A percentile compares a stretch with the other conserved stretches of the same genome.
Evolutionary conservation across 768 basidiomycete genomes (phyloP).

Genomic region (Harrya chromipes): DNA sequence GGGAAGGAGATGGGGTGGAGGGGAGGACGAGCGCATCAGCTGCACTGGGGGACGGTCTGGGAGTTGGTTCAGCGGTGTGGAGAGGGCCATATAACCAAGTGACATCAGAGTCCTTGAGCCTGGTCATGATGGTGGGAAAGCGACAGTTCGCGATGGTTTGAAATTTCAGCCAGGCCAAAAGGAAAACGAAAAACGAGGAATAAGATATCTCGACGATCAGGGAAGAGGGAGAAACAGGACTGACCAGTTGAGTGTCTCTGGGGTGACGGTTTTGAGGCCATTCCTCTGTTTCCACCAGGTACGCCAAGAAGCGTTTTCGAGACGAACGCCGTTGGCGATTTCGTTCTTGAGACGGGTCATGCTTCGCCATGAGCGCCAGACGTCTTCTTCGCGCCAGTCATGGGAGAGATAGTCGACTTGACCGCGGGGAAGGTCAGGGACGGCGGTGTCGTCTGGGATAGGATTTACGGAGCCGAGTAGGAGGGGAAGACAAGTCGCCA

Average conservation of each 20-base stretch:
- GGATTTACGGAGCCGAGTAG: slow-evolving; percentile 62
- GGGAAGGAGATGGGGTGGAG: slow-evolving; percentile 29
- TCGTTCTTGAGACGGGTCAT: slow-evolving; percentile 99
- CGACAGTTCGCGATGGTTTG: not conserved
- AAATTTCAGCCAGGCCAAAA: too few relatives aligned
- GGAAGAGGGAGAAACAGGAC: slow-evolving; percentile 18
- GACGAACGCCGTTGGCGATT: slow-evolving; percentile 89
- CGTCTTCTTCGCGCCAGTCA: slow-evolving; percentile 97
- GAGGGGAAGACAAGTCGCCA: slow-evolving; percentile 71
- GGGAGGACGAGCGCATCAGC: slow-evolving; percentile 38
- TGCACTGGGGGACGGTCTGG: slow-evolving; percentile 37
- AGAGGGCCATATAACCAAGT: slow-evolving; percentile 99
- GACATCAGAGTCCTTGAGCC: slow-evolving; percentile 99
- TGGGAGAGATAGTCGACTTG: slow-evolving; percentile 99
- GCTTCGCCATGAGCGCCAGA: slow-evolving; percentile 96
- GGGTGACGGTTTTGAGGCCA: slow-evolving; percentile 89
- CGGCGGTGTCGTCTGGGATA: slow-evolving; percentile 70
- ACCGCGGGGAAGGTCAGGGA: slow-evolving; percentile 81
- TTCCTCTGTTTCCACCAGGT: slow-evolving; percentile 99
- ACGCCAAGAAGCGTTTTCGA: slow-evolving; percentile 98
- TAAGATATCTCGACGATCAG: too few relatives aligned
- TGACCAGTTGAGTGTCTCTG: slow-evolving; percentile 98
- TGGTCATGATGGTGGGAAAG: slow-evolving; percentile 33
- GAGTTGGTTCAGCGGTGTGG: slow-evolving; percentile 84
- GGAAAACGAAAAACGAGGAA: slow-evolving; percentile 7